Percentiles rank a stretch among this genome's conserved stretches.
Conservation (phyloP, 495 filamentous ascomycete genomes). For the Penicillium herquei region DNA sequence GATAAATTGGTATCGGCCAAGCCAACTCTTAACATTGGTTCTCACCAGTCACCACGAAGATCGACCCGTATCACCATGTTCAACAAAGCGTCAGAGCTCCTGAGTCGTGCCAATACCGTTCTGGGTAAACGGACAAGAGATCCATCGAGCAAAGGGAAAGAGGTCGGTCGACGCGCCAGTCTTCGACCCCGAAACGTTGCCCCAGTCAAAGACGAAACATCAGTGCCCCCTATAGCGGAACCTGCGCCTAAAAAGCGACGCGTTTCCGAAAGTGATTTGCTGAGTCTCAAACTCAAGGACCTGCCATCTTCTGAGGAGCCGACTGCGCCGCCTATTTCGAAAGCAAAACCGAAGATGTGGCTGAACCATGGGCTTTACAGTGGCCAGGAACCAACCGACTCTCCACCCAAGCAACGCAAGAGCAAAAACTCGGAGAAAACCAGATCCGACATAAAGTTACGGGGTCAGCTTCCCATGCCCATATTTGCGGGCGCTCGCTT, state of each 20-base stretch:
- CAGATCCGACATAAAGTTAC: slow-evolving; percentile 35
- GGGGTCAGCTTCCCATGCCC: slow-evolving; percentile 58
- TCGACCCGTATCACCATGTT: slow-evolving; percentile 44
- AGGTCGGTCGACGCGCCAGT: slow-evolving; percentile 38
- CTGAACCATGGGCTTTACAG: slow-evolving; percentile 81
- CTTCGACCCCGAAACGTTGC: slow-evolving; percentile 37
- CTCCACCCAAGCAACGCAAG: slow-evolving; percentile 62
- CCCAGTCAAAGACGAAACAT: slow-evolving; percentile 31
- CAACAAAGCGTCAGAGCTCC: slow-evolving; percentile 42
- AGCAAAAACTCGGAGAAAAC: slow-evolving; percentile 49
- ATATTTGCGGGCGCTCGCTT: slow-evolving; percentile 63
- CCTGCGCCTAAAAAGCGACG: slow-evolving; percentile 48
- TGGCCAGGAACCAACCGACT: slow-evolving; percentile 71
- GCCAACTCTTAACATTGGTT: slow-evolving; percentile 11
- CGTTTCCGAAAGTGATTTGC: slow-evolving; percentile 46
- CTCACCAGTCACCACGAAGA: slow-evolving; percentile 25
- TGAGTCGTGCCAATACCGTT: slow-evolving; percentile 44
- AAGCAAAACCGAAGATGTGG: slow-evolving; percentile 63
- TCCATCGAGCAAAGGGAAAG: slow-evolving; percentile 41
- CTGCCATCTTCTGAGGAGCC: slow-evolving; percentile 35
- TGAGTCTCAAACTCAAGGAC: slow-evolving; percentile 42
- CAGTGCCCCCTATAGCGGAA: slow-evolving; percentile 22
- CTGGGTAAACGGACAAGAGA: slow-evolving; percentile 57
- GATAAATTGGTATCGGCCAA: slow-evolving; percentile 27
- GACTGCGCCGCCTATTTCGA: slow-evolving; percentile 33